These are phyloP conservation scores for Puya raimondii DNA, from an alignment of 176 grass and related monocot genomes.

Conservation along the genomic window DNA sequence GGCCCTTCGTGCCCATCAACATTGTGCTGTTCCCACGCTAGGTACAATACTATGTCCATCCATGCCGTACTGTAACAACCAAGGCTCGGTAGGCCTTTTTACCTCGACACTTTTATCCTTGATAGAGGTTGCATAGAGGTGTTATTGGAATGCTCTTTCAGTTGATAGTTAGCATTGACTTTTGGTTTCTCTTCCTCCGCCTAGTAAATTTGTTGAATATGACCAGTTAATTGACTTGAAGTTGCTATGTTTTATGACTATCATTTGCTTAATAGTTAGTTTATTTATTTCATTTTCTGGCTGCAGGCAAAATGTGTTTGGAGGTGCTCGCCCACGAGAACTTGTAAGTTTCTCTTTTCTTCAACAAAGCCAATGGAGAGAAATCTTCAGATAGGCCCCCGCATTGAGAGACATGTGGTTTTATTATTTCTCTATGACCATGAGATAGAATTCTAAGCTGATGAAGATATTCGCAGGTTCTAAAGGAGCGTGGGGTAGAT, in stretches of 20 bases:
- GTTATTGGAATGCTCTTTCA: too few relatives aligned
- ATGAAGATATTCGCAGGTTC: constrained; percentile 44
- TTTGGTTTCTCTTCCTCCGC: too few relatives aligned
- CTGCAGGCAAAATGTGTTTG: constrained; percentile 65
- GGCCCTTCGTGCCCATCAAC: too few relatives aligned
- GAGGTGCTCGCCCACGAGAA: constrained; percentile 83
- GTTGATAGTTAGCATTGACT: too few relatives aligned
- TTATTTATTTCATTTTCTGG: constrained; percentile 16
- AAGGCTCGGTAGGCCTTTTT: too few relatives aligned
- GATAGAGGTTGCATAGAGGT: too few relatives aligned
- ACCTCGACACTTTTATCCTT: too few relatives aligned
- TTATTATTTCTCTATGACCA: not conserved
- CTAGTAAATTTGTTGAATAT: too few relatives aligned
- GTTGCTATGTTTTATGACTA: not conserved
- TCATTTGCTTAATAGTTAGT: constrained; percentile 2
- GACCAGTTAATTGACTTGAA: not conserved
- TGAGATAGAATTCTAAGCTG: not conserved
- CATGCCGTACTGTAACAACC: too few relatives aligned
- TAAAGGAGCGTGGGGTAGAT: constrained; percentile 90
- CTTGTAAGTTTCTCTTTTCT: constrained; percentile 43
- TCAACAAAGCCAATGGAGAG: not conserved
- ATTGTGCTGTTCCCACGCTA: too few relatives aligned
- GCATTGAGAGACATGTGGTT: not conserved
- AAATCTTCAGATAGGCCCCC: not conserved
- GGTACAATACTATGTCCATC: too few relatives aligned